These are phyloP conservation scores for Paraphoma chrysanthemicola DNA, from an alignment of 2,329 filamentous ascomycete genomes.

Conservation along the genomic window DNA sequence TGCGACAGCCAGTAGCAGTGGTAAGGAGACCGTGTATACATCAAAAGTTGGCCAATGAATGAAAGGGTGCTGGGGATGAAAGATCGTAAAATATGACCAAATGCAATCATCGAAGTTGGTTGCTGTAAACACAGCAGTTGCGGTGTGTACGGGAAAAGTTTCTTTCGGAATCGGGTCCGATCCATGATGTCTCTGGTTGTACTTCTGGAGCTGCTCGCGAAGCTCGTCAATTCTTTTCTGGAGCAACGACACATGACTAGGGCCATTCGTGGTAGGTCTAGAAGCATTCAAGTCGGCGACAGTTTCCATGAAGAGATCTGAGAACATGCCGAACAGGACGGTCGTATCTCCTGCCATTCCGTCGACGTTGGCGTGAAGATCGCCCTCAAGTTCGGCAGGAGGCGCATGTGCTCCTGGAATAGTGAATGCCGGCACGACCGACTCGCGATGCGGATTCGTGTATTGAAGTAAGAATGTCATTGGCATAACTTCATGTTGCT, in stretches of 20 bases:
- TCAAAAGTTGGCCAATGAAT: conserved; percentile 53
- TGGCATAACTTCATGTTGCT: background rate
- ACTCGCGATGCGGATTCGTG: conserved; percentile 14
- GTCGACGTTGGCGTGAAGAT: background rate
- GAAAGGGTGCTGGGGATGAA: conserved; percentile 54
- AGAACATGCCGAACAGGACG: conserved; percentile 2
- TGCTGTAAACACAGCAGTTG: conserved; percentile 10
- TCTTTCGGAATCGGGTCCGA: background rate
- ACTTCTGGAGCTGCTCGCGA: background rate
- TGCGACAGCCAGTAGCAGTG: conserved; percentile 50
- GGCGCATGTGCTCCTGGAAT: conserved; percentile 2
- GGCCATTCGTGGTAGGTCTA: background rate
- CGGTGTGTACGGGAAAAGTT: background rate
- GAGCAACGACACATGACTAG: background rate
- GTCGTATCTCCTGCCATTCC: background rate
- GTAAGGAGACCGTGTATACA: conserved; percentile 44
- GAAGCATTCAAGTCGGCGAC: background rate
- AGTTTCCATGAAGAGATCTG: conserved; percentile 1
- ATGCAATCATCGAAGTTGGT: conserved; percentile 34
- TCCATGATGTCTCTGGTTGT: background rate
- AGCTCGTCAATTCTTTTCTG: background rate
- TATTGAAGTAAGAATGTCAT: conserved; percentile 17
- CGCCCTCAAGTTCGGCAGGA: background rate
- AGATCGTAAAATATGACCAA: conserved; percentile 53
- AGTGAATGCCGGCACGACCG: conserved; percentile 11